Base-by-base conservation (phyloP, 805 yeast genomes). In the Saccharomyces kudriavzevii region DNA sequence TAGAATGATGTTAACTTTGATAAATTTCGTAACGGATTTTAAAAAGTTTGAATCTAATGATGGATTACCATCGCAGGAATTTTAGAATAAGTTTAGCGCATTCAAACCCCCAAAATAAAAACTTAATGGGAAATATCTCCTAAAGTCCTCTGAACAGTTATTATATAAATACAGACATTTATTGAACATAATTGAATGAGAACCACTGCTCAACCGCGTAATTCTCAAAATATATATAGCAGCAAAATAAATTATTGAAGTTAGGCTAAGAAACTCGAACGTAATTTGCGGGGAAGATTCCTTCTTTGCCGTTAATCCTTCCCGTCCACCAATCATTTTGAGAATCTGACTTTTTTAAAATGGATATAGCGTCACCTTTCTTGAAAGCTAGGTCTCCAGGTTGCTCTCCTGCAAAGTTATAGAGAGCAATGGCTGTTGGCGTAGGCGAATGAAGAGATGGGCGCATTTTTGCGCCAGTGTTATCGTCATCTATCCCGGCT, bases 301-400 rank as follows among this genome's bases (percentile, higher is more conserved):
- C 99, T 62, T 88, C 89, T 56, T 72, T 73, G 11, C 95, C 92
- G 60, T 87, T 87, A 52, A 83, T 74, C 67, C 87, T 83, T 27
- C 99, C 99, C 0, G 97, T 89, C 99, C 99, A 94, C 99, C 99
- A 94, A 69, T 94, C 98, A 68, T 94, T 96, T 49, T 83, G 81
- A 13, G 96, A 85, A 8, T 87, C 91, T 6, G 95, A 82, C 69
- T 86, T 89, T 69, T 90, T 89, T 50, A 87, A 74, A 58, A 94
- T 86, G 43, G 89, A 85, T 60, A 94, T 88, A 14, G 88, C 86
- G 69, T 94, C 99, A 52, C 99, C 99, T 75, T 94, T 94, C 60
- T 82, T 84, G 77, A 94, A 94, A 4, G 96, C 81, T 64, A 94
- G 77, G 70, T 94, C 99, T 5, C 97, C 97, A n/a, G 78, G 67